phyloP scores from a whole-genome alignment of 192 early-diverging fungal genomes.

The Backusella parvicylindrica region DNA sequence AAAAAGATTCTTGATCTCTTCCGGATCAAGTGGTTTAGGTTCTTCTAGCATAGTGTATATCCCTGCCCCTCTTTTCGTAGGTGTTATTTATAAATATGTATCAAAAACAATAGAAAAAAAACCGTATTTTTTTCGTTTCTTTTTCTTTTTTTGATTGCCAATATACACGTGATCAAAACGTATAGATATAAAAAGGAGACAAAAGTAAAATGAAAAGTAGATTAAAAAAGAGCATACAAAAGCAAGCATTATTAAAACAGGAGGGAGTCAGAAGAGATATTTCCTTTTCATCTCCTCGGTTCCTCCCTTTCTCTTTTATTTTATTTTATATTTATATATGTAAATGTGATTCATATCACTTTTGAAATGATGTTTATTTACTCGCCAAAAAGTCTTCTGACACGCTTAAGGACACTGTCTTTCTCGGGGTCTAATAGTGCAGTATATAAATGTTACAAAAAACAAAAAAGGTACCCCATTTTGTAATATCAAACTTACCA shows the following conservation, averaged over 20 bases:
- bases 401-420: conserved; percentile 83
- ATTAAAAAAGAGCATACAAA: neutral
- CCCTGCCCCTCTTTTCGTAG: neutral
- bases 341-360: neutral
- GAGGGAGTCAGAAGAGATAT: neutral
- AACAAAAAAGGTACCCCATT: too few relatives aligned
- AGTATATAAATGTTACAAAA: neutral
- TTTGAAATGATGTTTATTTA: conserved; percentile 36
- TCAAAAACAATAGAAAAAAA: too few relatives aligned
- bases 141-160: neutral
- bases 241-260: neutral
- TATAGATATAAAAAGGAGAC: too few relatives aligned
- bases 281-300: neutral
- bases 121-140: neutral
- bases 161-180: neutral
- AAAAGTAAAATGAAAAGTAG: too few relatives aligned
- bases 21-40: neutral
- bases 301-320: neutral
- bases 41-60: neutral
- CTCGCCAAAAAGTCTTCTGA: conserved; percentile 78
- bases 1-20: neutral
- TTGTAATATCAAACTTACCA: too few relatives aligned
- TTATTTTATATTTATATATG: neutral
- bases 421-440: conserved; percentile 55
- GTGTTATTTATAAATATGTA: too few relatives aligned